phyloP scores from a whole-genome alignment of 257 asterid genomes.

The Solanum infundibuliforme region DNA sequence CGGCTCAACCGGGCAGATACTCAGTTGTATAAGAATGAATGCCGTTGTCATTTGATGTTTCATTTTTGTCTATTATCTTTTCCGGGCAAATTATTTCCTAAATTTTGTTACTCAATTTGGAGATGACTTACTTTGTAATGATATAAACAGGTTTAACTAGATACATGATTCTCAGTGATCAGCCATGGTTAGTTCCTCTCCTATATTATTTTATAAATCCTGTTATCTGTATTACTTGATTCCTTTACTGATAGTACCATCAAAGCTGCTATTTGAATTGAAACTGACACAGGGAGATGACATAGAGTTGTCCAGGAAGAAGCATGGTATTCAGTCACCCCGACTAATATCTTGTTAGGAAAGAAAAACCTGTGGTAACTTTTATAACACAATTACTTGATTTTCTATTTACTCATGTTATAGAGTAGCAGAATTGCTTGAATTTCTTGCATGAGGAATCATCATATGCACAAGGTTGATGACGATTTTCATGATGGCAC shows the following conservation, averaged over 20 bases:
- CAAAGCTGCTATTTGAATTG: not conserved
- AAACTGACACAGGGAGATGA: slow-evolving; percentile 93
- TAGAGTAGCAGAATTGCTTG: not conserved
- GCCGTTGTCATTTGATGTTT: not conserved
- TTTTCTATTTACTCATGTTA: not conserved
- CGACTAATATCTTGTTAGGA: not conserved
- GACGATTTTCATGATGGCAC: slow-evolving; percentile 94
- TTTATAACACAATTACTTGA: not conserved
- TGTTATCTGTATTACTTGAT: not conserved
- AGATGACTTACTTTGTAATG: slow-evolving; percentile 1
- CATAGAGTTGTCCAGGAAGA: slow-evolving; percentile 68
- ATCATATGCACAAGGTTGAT: slow-evolving; percentile 64
- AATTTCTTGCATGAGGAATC: slow-evolving; percentile 76
- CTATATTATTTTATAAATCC: not conserved
- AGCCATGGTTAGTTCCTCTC: not conserved
- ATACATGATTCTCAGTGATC: not conserved
- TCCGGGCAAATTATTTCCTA: not conserved
- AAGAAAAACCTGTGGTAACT: not conserved
- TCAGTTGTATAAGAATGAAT: slow-evolving; percentile 38
- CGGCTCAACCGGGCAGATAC: slow-evolving; percentile 86
- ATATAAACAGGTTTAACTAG: slow-evolving; percentile 3
- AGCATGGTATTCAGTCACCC: not conserved
- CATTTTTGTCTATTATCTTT: not conserved
- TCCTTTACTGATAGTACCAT: not conserved
- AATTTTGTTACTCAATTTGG: not conserved